These are phyloP conservation scores for Mucor sp. DNA, from an alignment of 371 early-diverging fungal species.

Conservation along the genomic window DNA sequence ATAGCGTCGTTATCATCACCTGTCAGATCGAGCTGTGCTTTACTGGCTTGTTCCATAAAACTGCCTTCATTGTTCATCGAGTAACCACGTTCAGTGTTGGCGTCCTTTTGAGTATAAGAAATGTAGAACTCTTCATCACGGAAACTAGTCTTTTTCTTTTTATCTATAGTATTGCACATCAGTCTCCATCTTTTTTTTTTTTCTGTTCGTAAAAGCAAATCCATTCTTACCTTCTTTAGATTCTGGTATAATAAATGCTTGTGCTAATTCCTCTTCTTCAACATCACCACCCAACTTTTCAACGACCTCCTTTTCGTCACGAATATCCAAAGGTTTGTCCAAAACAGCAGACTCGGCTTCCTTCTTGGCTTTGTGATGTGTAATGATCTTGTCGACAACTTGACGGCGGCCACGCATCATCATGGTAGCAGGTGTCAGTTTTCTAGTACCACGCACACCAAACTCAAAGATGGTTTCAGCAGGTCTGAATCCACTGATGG, in stretches of 20 bases:
- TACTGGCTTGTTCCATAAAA: slow-evolving; percentile 81
- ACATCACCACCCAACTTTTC: slow-evolving; percentile 44
- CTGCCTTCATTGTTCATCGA: slow-evolving; percentile 73
- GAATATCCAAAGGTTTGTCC: slow-evolving; percentile 12
- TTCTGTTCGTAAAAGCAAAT: neutral
- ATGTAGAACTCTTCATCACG: slow-evolving; percentile 90
- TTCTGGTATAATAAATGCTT: slow-evolving; percentile 50
- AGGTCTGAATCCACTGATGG: slow-evolving; percentile 82
- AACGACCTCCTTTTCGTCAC: slow-evolving; percentile 25
- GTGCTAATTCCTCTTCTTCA: slow-evolving; percentile 55
- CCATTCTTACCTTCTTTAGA: slow-evolving; percentile 20
- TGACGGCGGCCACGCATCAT: slow-evolving; percentile 83
- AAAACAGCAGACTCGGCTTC: slow-evolving; percentile 9
- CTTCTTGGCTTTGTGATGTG: slow-evolving; percentile 23
- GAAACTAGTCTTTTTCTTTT: slow-evolving; percentile 39
- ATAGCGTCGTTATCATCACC: slow-evolving; percentile 83
- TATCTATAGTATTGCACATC: neutral
- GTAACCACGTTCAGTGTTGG: slow-evolving; percentile 91
- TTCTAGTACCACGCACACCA: slow-evolving; percentile 78
- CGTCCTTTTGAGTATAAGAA: slow-evolving; percentile 83
- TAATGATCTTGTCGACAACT: slow-evolving; percentile 64
- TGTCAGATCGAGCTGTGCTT: slow-evolving; percentile 78
- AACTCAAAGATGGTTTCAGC: slow-evolving; percentile 94
- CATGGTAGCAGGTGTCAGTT: slow-evolving; percentile 66
- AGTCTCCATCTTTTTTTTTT: neutral